Percentiles rank a stretch among this genome's conserved stretches.
These are phyloP conservation scores for Hemisphaericaspora xylanilytica DNA, from an alignment of 1,139 yeast genomes.

Conservation along the genomic window DNA sequence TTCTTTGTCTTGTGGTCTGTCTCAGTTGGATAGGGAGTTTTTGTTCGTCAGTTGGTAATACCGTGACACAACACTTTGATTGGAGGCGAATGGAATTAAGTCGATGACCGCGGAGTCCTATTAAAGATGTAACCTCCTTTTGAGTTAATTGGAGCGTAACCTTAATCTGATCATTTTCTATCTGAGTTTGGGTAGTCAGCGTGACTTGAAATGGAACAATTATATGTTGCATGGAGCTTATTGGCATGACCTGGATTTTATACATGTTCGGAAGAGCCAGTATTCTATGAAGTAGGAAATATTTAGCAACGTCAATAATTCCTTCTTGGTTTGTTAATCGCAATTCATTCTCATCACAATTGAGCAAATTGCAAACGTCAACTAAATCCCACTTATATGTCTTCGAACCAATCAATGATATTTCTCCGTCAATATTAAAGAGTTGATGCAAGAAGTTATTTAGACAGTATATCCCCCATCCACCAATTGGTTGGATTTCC, in stretches of 20 bases:
- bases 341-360: neutral
- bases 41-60: conserved; percentile 17
- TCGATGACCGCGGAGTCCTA: conserved; percentile 29
- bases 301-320: neutral
- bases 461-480: neutral
- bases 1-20: conserved; percentile 14
- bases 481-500: neutral
- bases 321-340: neutral
- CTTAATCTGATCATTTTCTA: neutral
- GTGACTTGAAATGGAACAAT: neutral
- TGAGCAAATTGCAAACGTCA: neutral
- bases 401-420: neutral
- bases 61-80: conserved; percentile 28
- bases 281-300: neutral
- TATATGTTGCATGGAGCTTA: neutral
- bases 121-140: conserved; percentile 28
- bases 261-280: neutral
- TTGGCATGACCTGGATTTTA: neutral
- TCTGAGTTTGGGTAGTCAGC: neutral
- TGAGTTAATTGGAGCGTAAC: conserved; percentile 11
- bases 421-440: neutral
- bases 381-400: neutral
- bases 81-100: conserved; percentile 24
- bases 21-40: conserved; percentile 11
- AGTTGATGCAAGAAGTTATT: neutral